Percentiles rank a stretch among this genome's conserved stretches.
Conservation (phyloP, 768 basidiomycete genomes). For the Phanerochaete carnosa region DNA sequence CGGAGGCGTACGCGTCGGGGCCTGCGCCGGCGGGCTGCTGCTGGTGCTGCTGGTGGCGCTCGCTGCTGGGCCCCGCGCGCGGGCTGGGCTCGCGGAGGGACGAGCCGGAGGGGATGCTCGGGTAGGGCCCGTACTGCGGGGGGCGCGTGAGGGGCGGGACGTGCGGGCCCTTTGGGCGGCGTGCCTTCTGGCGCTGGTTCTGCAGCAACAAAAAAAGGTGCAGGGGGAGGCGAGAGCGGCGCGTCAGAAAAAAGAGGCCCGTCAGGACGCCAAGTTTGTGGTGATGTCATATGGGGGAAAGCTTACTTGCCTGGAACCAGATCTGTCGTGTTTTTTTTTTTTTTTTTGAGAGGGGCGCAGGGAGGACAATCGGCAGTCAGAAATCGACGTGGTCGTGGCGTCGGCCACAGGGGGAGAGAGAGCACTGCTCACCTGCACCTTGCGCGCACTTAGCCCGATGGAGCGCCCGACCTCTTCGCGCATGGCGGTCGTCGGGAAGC, state of each 20-base stretch:
- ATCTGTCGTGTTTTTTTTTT: too few species aligned
- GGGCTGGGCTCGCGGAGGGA: conserved; percentile 7
- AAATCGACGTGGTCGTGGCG: not conserved
- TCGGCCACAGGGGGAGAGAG: not conserved
- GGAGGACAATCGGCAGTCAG: conserved; percentile 9
- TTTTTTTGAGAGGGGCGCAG: too few species aligned
- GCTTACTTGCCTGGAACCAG: conserved; percentile 74
- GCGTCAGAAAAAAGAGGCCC: too few species aligned
- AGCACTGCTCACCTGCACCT: conserved; percentile 71
- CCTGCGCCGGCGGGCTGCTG: conserved; percentile 13
- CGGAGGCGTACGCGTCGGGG: conserved; percentile 14
- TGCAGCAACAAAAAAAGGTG: conserved; percentile 34
- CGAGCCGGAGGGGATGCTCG: conserved; percentile 34
- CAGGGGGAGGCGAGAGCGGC: too few species aligned
- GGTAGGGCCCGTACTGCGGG: conserved; percentile 63
- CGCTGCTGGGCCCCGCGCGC: conserved; percentile 7
- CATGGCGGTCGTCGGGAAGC: conserved; percentile 85
- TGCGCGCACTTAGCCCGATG: conserved; percentile 86
- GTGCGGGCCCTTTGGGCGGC: conserved; percentile 66
- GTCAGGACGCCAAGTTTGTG: conserved; percentile 11
- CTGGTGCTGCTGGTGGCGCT: conserved; percentile 13
- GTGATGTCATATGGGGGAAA: conserved; percentile 1
- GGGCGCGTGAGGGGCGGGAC: conserved; percentile 49
- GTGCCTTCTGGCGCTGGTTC: conserved; percentile 88
- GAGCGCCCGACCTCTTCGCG: conserved; percentile 84